These are phyloP conservation scores for Chrysosporium queenslandicum DNA, from an alignment of 2,329 filamentous ascomycete species.

Conservation along the genomic window DNA sequence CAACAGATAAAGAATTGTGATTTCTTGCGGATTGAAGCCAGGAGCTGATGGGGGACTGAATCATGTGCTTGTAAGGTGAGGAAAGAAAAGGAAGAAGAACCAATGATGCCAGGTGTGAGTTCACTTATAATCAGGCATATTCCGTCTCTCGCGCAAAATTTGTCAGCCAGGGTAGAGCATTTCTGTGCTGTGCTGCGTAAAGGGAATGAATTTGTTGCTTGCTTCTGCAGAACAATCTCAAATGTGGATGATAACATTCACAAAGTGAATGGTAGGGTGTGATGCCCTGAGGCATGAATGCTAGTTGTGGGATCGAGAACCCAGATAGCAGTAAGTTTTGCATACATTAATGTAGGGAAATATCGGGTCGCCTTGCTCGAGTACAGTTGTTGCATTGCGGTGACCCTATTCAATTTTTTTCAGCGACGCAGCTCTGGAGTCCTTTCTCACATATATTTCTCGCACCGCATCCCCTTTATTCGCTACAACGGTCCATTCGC, in stretches of 20 bases:
- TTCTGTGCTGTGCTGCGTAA: too few relatives aligned
- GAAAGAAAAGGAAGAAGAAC: neutral
- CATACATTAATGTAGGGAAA: too few relatives aligned
- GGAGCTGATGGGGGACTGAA: neutral
- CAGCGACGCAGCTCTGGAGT: conserved; percentile 15
- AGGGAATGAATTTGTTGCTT: too few relatives aligned
- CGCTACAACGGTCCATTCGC: conserved; percentile 59
- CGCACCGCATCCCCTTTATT: conserved; percentile 58
- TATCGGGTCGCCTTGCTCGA: too few relatives aligned
- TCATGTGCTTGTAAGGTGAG: neutral
- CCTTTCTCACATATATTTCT: conserved; percentile 52
- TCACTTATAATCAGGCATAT: neutral
- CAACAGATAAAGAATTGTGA: neutral
- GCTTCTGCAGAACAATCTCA: too few relatives aligned
- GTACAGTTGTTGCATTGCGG: too few relatives aligned
- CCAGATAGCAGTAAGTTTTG: too few relatives aligned
- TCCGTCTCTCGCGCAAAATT: neutral
- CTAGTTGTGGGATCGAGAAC: too few relatives aligned
- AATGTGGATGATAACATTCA: too few relatives aligned
- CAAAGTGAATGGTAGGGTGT: too few relatives aligned
- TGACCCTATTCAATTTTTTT: neutral
- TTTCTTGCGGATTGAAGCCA: neutral
- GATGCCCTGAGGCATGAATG: too few relatives aligned
- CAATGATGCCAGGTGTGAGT: neutral
- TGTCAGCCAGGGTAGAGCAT: too few relatives aligned